Evolutionary conservation across 345 rosid species (phyloP), one percentile per base, ranked within the genome.

Genomic region (Lepidium africanum): DNA sequence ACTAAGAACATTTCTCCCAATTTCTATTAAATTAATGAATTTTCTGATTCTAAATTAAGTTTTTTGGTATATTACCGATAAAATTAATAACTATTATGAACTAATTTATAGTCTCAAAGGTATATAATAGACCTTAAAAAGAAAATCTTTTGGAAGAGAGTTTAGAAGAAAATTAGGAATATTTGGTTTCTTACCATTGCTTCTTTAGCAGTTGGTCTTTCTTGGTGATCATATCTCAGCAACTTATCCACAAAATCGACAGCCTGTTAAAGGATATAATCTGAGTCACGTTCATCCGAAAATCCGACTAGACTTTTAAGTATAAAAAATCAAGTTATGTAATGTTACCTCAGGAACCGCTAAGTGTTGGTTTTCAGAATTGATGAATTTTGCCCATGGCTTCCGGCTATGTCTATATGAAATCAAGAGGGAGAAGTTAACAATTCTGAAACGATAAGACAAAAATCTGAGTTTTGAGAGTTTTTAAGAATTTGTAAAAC

Each of bases 191-290:
- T 65, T 79, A 90, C 97, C 98, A 93, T 93, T 51, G 98, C 98
- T 78, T 90, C 97, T 81, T 88, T 91, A 19, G 99, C 99, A 37
- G 99, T 91, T 42, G 87, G 99, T 81, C 99, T 91, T 79, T 94
- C 99, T 71, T 83, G 92, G 76, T 91, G 97, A 81, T 94, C 99
- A 85, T 91, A 94, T 60, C 84, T 85, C 74, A 94, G 81, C 86
- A 94, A 81, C 81, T 87, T 94, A 83, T 94, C 99, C 27, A 94
- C 87, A 75, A 94, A 94, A 75, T 94, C 97, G 43, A 94, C 73
- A 71, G 99, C 97, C 99, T 94, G 77, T 16, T 49, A 5, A 58
- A 57, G 32, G 14, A 32, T 37, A 13, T 40, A 5, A 48, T 41
- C 10, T 2, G 25, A 47, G 52, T 56, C 51, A 47, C 6, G 21